Evolutionary conservation across 495 filamentous ascomycete species (phyloP), one percentile per base, ranked within the genome.

Genomic region (Lasiosphaeris hirsuta): DNA sequence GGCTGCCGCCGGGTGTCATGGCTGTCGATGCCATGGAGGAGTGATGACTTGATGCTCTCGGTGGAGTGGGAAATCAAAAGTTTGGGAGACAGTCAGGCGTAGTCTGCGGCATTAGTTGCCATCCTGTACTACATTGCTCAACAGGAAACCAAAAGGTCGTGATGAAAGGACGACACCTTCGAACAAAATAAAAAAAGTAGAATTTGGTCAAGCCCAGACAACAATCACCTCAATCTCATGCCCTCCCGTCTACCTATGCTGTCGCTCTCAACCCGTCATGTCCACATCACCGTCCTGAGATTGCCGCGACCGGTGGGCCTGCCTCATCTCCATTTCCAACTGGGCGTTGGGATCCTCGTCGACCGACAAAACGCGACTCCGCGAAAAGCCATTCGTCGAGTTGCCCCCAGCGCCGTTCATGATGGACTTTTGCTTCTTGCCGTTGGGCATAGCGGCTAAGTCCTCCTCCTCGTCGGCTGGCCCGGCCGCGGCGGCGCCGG

Each of bases 1-100:
- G 88, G 69, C 80, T 97, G 68, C 90, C 91, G 13, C 78, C 79
- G 19, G 89, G 85, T 38, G 77, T 86, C 36, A 73, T 84, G 41
- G 75, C 65, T 44, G 79, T 71, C 46, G 74, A 62, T 37, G 63
- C 66, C 35, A 84, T 83, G 75, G 85, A 86, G 66, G 81, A 84
- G 62, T 81, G 60, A 71, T 49, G 17, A 5, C 23, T 30, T 37
- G 47, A 39, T 14, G 10, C 14, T 43, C 10, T 41, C 7, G 13
- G 18, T 33, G 14, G 23, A 7, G 15, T 30, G 35, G 18, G 15
- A 10, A 19, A n/a, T 15, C 10, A 47, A 9, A 39, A 37, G 9
- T 49, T 23, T 5, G 35, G 33, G n/a, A 19, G 11, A 18, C 30
- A 10, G 33, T 17, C n/a, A 56, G 46, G 50, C 50, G 36, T 41